Base-by-base conservation (phyloP, 2,329 filamentous ascomycete genomes). In the Stachybotrys elegans region DNA sequence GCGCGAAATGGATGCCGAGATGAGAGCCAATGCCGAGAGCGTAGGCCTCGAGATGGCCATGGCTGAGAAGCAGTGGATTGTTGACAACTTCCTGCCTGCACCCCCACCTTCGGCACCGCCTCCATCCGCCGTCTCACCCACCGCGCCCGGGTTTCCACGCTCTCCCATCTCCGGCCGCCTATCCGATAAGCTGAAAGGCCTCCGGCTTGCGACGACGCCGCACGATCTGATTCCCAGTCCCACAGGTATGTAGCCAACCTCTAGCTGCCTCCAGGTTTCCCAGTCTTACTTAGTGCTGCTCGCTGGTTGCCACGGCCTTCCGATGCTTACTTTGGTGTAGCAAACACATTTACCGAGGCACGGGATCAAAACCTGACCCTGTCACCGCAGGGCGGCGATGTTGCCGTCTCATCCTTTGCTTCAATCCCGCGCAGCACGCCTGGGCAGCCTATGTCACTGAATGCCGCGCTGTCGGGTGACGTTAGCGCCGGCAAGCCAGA, bases 61-160 rank as follows among this genome's bases (percentile, higher is more conserved):
- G 39, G 81, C 88, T 46, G 90, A 95, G 64, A 87, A 83, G 59
- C 78, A 86, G 53, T 95, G 89, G 89, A 90, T 95, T 42, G 79
- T 88, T 57, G 73, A 83, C 38, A 88, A 90, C 54, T 95, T 95
- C 45, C 57, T 60, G 25, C 53, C 48, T 29, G 55, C 62, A 13
- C 56, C 47, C 49, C 48, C 32, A 43, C 48, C 55, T 14, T 21
- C 36, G 12, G 31, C 31, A 8, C 31, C 31, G n/a, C 38, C 52
- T 6, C 47, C 38, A n/a, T 19, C 22, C 6, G 19, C 46, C 34
- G 53, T 47, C 16, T 46, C 39, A 48, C 19, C 31, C 25, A 23
- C 38, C 20, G n/a, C 38, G 46, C 74, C 76, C 2, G 68, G 76
- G 21, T 84, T 79, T 43, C 84, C 82, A 23, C 80, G 84, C 22